phyloP scores from a whole-genome alignment of 1,284 basidiomycete species.

The Phellopilus nigrolimitatus region DNA sequence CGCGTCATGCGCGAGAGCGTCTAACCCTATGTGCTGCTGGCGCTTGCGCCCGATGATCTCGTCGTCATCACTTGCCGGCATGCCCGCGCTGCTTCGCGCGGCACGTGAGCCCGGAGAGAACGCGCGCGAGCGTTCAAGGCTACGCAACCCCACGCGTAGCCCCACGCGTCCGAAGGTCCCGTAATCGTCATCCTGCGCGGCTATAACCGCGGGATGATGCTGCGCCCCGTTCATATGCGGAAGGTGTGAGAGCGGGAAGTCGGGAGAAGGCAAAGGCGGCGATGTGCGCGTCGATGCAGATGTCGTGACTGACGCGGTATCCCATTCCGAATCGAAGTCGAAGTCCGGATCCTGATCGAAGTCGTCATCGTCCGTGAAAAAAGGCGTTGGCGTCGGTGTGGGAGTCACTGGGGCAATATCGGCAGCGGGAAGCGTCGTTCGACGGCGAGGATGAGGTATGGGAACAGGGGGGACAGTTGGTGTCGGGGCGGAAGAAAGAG shows the following conservation, averaged over 20 bases:
- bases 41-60: constrained; percentile 1
- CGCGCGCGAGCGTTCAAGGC: constrained; percentile 3
- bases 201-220: background rate
- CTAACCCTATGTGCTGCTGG: background rate
- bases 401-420: constrained; percentile 23
- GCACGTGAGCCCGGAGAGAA: constrained; percentile 7
- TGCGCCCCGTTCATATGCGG: constrained; percentile 2
- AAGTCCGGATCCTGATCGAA: constrained; percentile 25
- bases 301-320: constrained; percentile 14
- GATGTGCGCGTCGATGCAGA: constrained; percentile 16
- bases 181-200: constrained; percentile 13
- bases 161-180: constrained; percentile 5
- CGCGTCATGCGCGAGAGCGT: constrained; percentile 7
- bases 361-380: constrained; percentile 53
- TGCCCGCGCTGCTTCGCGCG: background rate
- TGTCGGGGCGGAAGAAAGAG: background rate
- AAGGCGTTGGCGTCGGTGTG: constrained; percentile 25
- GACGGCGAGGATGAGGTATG: constrained; percentile 11
- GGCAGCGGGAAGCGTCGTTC: constrained; percentile 6
- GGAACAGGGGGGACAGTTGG: background rate
- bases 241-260: background rate
- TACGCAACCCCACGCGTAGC: constrained; percentile 1
- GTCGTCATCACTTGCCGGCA: constrained; percentile 10
- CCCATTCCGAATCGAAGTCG: constrained; percentile 31
- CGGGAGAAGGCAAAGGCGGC: constrained; percentile 7